Percentiles rank a stretch among this genome's conserved stretches.
Evolutionary conservation across 2,329 filamentous ascomycete species (phyloP).

Genomic region (Colletotrichum sp.): DNA sequence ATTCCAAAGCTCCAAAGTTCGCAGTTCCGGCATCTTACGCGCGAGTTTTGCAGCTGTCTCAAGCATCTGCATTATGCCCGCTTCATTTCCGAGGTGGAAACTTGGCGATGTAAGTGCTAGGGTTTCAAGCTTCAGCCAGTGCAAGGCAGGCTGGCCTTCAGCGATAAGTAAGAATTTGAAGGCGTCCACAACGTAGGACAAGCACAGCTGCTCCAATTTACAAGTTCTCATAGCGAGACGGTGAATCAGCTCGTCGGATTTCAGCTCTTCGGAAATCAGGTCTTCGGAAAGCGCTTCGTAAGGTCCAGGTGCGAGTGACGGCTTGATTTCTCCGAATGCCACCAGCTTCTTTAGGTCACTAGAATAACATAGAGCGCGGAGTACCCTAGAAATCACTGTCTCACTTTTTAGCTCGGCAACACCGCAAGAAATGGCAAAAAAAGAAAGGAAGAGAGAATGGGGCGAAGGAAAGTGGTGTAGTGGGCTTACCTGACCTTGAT

Average conservation of each 20-base stretch:
- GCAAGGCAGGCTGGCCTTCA: background rate
- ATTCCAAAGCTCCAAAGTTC: background rate
- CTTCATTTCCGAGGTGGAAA: background rate
- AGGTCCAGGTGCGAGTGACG: too few species aligned
- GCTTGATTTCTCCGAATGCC: background rate
- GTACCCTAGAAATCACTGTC: background rate
- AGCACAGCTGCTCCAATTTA: background rate
- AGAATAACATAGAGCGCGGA: background rate
- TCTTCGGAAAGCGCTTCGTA: too few species aligned
- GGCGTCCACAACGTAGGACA: background rate
- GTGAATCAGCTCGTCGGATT: background rate
- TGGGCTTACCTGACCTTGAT: background rate
- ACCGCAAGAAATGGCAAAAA: background rate
- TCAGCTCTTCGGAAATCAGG: background rate
- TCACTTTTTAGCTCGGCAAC: background rate
- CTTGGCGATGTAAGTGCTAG: background rate
- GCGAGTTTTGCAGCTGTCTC: background rate
- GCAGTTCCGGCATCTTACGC: background rate
- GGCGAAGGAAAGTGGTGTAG: background rate
- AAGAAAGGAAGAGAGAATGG: background rate
- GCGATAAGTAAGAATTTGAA: background rate
- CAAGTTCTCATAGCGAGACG: background rate
- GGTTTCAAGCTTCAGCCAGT: background rate
- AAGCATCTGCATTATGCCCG: background rate
- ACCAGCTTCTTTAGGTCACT: background rate